phyloP scores from a whole-genome alignment of 2,329 filamentous ascomycete genomes.

The Penicillium sp. region DNA sequence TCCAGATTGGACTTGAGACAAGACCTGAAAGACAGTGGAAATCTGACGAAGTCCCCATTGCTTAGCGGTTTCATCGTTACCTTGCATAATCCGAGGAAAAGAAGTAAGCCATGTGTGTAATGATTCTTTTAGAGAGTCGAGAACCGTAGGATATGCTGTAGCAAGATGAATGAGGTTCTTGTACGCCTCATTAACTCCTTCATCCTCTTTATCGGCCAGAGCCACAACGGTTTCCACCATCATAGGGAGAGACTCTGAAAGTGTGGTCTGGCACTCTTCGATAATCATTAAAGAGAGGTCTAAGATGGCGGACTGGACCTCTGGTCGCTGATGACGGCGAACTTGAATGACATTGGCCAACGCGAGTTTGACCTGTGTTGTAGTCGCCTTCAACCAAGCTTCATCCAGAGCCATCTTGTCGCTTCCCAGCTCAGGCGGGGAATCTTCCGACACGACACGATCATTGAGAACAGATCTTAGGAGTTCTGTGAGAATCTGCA shows the following conservation, averaged over 20 bases:
- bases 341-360: constrained; percentile 75
- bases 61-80: constrained; percentile 76
- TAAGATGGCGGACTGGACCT: constrained; percentile 68
- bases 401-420: constrained; percentile 45
- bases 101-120: constrained; percentile 80
- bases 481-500: constrained; percentile 57
- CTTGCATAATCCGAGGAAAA: constrained; percentile 78
- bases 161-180: constrained; percentile 59
- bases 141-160: constrained; percentile 60
- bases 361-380: constrained; percentile 77
- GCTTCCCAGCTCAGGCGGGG: constrained; percentile 27
- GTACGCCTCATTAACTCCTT: constrained; percentile 37
- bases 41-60: constrained; percentile 71
- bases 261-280: constrained; percentile 72
- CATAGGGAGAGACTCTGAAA: constrained; percentile 67
- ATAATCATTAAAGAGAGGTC: constrained; percentile 71
- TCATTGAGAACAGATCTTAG: constrained; percentile 51
- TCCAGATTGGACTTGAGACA: constrained; percentile 59
- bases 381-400: constrained; percentile 77
- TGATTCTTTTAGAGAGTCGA: constrained; percentile 65
- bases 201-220: constrained; percentile 55
- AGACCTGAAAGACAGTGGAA: constrained; percentile 67
- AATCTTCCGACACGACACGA: constrained; percentile 26
- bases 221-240: constrained; percentile 79
- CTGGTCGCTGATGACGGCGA: constrained; percentile 65